Conservation (phyloP, 176 grass and related monocot genomes). For the Phyllostachys edulis region DNA sequence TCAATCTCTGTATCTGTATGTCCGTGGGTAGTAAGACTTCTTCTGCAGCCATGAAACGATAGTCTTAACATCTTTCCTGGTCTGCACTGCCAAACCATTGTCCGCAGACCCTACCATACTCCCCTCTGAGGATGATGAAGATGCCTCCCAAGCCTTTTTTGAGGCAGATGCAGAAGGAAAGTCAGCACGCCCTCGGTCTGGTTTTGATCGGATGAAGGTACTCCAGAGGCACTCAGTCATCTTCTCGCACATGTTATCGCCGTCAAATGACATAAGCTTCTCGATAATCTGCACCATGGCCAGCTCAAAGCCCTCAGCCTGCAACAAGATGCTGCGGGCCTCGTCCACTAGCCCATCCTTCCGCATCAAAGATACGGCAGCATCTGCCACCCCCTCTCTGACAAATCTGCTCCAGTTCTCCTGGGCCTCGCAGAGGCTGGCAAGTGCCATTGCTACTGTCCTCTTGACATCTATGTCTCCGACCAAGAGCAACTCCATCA, state of each 20-base stretch:
- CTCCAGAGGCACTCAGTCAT: conserved; percentile 5
- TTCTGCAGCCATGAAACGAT: conserved; percentile 52
- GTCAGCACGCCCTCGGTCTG: neutral
- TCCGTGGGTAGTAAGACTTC: conserved; percentile 27
- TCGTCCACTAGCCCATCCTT: conserved; percentile 22
- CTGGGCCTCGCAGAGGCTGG: conserved; percentile 27
- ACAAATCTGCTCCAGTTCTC: conserved; percentile 50
- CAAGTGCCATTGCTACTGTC: conserved; percentile 28
- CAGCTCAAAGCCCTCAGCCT: neutral
- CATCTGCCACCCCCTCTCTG: conserved; percentile 36
- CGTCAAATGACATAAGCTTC: neutral
- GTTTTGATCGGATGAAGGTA: neutral
- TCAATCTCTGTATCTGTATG: conserved; percentile 28
- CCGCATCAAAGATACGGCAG: conserved; percentile 27
- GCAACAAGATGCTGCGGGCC: conserved; percentile 25
- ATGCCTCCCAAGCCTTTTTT: neutral
- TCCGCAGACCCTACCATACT: neutral
- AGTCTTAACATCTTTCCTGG: conserved; percentile 23
- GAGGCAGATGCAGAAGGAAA: neutral
- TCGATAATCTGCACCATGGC: conserved; percentile 9
- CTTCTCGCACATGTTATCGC: neutral
- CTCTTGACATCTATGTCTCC: conserved; percentile 34
- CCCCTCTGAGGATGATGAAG: neutral
- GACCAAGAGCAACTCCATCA: conserved; percentile 39
- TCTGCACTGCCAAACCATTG: neutral